Conservation (phyloP, 1,284 basidiomycete genomes). For the Puccinia horiana region DNA sequence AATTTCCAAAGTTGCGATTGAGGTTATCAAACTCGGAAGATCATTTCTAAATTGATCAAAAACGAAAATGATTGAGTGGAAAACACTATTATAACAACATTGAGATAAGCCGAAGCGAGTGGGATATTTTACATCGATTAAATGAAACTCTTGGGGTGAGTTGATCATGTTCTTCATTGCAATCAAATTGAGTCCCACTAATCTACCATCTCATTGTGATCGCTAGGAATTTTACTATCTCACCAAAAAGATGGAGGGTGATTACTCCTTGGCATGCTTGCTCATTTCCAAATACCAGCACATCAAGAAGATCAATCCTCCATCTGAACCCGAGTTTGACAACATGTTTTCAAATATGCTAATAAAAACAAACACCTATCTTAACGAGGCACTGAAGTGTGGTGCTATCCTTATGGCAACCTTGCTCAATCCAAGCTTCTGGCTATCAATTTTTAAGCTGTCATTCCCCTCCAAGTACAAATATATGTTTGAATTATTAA, state of each 20-base stretch:
- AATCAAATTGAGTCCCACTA: no score
- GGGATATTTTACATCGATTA: not conserved
- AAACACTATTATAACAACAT: not conserved
- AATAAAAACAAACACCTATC: not conserved
- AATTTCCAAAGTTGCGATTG: conserved; percentile 12
- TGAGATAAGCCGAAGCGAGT: not conserved
- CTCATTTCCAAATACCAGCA: not conserved
- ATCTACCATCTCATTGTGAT: not conserved
- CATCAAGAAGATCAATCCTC: not conserved
- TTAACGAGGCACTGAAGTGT: not conserved
- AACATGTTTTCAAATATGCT: not conserved
- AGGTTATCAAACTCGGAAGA: not conserved
- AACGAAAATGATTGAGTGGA: no score
- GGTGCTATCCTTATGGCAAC: not conserved
- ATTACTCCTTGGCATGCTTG: no score
- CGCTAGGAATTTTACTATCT: not conserved
- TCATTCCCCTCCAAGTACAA: not conserved
- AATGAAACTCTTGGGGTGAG: not conserved
- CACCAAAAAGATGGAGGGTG: no score
- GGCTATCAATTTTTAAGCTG: no score
- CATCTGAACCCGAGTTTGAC: not conserved
- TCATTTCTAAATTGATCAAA: not conserved
- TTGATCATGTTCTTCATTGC: not conserved
- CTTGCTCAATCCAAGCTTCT: not conserved
- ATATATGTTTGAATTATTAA: not conserved